Base-by-base conservation (phyloP, 2,329 filamentous ascomycete genomes). In the Colletotrichum sp. region DNA sequence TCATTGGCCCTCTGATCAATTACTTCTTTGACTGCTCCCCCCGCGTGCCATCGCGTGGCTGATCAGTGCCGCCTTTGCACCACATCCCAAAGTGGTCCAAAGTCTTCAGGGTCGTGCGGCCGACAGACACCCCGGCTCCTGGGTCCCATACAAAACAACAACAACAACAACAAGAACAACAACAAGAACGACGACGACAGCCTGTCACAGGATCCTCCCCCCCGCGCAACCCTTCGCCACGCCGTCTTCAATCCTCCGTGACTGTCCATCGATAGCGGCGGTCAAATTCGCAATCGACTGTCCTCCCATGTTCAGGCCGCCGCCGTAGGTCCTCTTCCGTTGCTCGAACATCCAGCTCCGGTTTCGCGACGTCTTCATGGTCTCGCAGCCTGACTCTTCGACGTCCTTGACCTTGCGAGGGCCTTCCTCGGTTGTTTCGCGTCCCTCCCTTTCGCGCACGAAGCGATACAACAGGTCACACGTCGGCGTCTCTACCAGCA, bases 401-500 rank as follows among this genome's bases (percentile, higher is more conserved):
- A 85, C 86, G 80, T 88, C 91, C 80, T 86, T 92, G 79, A 87
- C 90, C 81, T 86, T 91, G 80, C 91, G 92, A 82, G 89, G 89
- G 79, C 84, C 91, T 83, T 85, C 91, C 85, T 88, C 92, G 82
- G 84, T 96, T 87, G 83, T 93, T 80, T 91, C 93, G 78, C 92
- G 93, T 81, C 89, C 91, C 74, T 89, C 90, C 16, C 85, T 88
- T 71, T 89, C 88, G 30, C 89, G 93, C 78, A 84, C 85, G 52
- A 94, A 94, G 84, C 93, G 95, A 79, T 94, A 96, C 81, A 93
- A 94, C 82, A 93, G 95, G 77, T 97, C 95, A 64, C 94, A 97
- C 82, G 92, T 94, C 80, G 95, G 95, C 74, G 93, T 93, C 77
- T 87, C 89, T 39, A 90, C 91, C 22, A 93, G 93, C 81, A 86